A percentile compares a stretch with the other conserved stretches of the same genome.
These are phyloP conservation scores for Beauveria asiatica DNA, from an alignment of 2,329 filamentous ascomycete genomes.

Conservation along the genomic window DNA sequence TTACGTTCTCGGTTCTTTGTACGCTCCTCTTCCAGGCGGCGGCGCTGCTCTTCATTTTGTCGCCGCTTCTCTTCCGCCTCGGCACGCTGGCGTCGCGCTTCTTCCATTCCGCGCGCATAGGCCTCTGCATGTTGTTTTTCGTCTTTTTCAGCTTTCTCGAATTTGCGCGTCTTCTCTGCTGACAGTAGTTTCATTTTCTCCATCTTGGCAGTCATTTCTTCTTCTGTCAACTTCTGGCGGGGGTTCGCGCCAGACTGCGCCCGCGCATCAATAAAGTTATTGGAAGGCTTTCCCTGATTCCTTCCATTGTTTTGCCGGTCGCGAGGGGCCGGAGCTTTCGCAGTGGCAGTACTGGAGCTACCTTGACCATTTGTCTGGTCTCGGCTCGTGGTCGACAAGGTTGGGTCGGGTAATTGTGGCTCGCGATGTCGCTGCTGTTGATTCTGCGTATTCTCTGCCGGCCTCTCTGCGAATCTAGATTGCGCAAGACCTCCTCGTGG, in stretches of 20 bases:
- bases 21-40: slow-evolving; percentile 49
- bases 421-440: not conserved
- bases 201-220: slow-evolving; percentile 51
- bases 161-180: slow-evolving; percentile 50
- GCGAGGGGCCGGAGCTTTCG: not conserved
- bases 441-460: slow-evolving; percentile 11
- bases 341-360: not conserved
- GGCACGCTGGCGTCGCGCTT: slow-evolving; percentile 41
- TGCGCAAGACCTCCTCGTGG: slow-evolving; percentile 19
- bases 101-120: slow-evolving; percentile 47
- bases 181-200: slow-evolving; percentile 50
- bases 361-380: not conserved
- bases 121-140: slow-evolving; percentile 46
- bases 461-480: slow-evolving; percentile 27
- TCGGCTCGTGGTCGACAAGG: not conserved
- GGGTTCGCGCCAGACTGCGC: slow-evolving; percentile 49
- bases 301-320: slow-evolving; percentile 5
- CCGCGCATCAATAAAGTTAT: slow-evolving; percentile 31
- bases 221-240: slow-evolving; percentile 51
- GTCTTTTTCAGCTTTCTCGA: slow-evolving; percentile 50
- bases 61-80: slow-evolving; percentile 44
- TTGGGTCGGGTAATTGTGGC: not conserved
- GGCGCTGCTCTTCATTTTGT: slow-evolving; percentile 43
- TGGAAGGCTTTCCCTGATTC: slow-evolving; percentile 17
- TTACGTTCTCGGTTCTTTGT: slow-evolving; percentile 53